These are phyloP conservation scores for Epichloe amarillans DNA, from an alignment of 2,329 filamentous ascomycete genomes.

Conservation along the genomic window DNA sequence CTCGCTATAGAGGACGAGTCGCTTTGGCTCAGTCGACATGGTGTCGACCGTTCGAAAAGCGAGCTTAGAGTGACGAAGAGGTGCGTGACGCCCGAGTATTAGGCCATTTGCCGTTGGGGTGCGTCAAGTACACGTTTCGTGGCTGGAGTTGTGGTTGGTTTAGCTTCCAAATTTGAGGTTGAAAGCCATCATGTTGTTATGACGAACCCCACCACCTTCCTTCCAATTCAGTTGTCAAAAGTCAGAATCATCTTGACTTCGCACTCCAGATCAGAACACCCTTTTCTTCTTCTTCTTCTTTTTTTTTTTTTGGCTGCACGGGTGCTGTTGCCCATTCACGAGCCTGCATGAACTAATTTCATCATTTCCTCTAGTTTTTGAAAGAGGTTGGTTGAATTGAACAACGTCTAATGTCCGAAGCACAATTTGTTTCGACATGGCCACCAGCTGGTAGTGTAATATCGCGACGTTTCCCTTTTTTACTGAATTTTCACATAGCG, in stretches of 20 bases:
- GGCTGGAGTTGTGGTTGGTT: neutral
- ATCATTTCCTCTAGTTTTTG: too few species aligned
- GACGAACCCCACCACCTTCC: neutral
- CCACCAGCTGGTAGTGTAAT: neutral
- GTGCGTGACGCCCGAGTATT: neutral
- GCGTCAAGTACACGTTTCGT: neutral
- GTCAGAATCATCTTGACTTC: neutral
- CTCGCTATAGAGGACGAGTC: slow-evolving; percentile 39
- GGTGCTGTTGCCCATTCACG: neutral
- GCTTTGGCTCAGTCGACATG: slow-evolving; percentile 15
- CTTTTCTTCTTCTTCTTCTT: neutral
- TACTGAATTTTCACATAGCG: neutral
- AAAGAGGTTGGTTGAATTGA: neutral
- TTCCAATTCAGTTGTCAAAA: too few species aligned
- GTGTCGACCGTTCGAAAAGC: neutral
- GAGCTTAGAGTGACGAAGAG: neutral
- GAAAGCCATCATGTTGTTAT: neutral
- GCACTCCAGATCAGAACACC: neutral
- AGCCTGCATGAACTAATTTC: neutral
- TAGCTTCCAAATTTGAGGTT: neutral
- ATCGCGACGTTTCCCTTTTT: neutral
- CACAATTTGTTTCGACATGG: neutral
- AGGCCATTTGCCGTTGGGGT: neutral
- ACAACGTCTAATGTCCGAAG: neutral
- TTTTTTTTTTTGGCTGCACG: neutral